Evolutionary conservation across 768 basidiomycete genomes (phyloP).

Genomic region (Phlebiopsis flavidoalba): DNA sequence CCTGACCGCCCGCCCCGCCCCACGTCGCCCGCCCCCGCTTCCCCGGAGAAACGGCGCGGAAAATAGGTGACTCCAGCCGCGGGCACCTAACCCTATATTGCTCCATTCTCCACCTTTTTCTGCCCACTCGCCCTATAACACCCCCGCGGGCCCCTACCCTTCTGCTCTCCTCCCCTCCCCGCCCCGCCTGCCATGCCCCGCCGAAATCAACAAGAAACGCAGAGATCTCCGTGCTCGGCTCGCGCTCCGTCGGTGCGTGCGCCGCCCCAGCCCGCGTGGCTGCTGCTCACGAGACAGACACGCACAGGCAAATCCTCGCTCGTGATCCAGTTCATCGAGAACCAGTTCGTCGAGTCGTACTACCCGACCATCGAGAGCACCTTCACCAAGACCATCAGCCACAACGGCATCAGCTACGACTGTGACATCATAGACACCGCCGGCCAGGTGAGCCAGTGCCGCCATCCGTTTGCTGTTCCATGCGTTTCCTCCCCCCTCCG

Average conservation of each 20-base stretch:
- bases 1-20: background rate
- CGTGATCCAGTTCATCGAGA: slow-evolving; percentile 89
- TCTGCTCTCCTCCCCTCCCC: slow-evolving; percentile 9
- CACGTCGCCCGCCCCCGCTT: slow-evolving; percentile 12
- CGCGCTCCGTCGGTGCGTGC: slow-evolving; percentile 82
- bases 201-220: slow-evolving; percentile 60
- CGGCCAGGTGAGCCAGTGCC: slow-evolving; percentile 66
- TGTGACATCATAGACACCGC: slow-evolving; percentile 98
- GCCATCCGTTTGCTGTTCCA: background rate
- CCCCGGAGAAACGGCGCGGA: slow-evolving; percentile 26
- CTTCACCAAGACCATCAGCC: slow-evolving; percentile 77
- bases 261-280: slow-evolving; percentile 10
- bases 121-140: background rate
- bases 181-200: slow-evolving; percentile 24
- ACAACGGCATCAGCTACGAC: slow-evolving; percentile 88
- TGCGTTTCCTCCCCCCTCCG: background rate
- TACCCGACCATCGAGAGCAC: slow-evolving; percentile 94
- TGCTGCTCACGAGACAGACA: slow-evolving; percentile 1
- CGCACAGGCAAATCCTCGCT: slow-evolving; percentile 87
- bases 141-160: slow-evolving; percentile 4
- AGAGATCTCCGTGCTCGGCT: slow-evolving; percentile 87
- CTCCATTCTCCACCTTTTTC: slow-evolving; percentile 10
- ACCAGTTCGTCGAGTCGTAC: slow-evolving; percentile 87
- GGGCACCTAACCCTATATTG: slow-evolving; percentile 9
- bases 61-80: slow-evolving; percentile 20